Conservation (phyloP, 805 yeast genomes). For the Candida krabiensis region DNA sequence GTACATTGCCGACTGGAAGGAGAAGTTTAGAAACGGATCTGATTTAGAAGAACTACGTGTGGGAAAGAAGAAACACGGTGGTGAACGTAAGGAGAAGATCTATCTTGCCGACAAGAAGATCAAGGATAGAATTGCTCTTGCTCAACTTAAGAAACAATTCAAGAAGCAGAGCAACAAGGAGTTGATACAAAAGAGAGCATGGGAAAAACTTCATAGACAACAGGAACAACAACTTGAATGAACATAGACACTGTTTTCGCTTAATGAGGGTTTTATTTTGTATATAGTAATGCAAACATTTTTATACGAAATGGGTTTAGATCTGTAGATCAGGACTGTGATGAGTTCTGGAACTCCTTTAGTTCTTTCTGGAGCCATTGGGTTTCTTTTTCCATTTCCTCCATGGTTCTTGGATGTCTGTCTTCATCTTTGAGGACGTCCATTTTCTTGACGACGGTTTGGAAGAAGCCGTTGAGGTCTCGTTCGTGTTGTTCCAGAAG, state of each 20-base stretch:
- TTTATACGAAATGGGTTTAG: background rate
- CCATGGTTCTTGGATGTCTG: slow-evolving; percentile 56
- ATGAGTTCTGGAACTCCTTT: slow-evolving; percentile 23
- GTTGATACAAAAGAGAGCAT: slow-evolving; percentile 15
- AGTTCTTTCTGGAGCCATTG: slow-evolving; percentile 46
- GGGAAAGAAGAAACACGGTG: slow-evolving; percentile 78
- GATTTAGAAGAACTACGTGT: slow-evolving; percentile 52
- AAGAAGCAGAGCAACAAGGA: slow-evolving; percentile 21
- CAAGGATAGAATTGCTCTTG: slow-evolving; percentile 45
- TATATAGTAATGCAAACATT: slow-evolving; percentile 3
- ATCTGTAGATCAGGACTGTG: background rate
- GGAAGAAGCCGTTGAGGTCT: slow-evolving; percentile 40
- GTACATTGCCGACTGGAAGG: slow-evolving; percentile 71
- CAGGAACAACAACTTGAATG: slow-evolving; percentile 5
- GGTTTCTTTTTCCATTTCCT: slow-evolving; percentile 76
- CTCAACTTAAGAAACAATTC: slow-evolving; percentile 30
- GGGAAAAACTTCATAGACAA: slow-evolving; percentile 26
- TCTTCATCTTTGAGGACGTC: slow-evolving; percentile 47
- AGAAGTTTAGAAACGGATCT: slow-evolving; percentile 59
- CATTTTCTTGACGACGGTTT: slow-evolving; percentile 25
- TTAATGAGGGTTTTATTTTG: too few relatives aligned
- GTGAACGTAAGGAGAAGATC: slow-evolving; percentile 78
- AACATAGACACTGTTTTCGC: too few relatives aligned
- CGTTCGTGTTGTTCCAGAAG: slow-evolving; percentile 57
- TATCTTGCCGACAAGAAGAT: slow-evolving; percentile 59